Evolutionary conservation across 805 yeast species (phyloP).

Genomic region (Candida silvatica): DNA sequence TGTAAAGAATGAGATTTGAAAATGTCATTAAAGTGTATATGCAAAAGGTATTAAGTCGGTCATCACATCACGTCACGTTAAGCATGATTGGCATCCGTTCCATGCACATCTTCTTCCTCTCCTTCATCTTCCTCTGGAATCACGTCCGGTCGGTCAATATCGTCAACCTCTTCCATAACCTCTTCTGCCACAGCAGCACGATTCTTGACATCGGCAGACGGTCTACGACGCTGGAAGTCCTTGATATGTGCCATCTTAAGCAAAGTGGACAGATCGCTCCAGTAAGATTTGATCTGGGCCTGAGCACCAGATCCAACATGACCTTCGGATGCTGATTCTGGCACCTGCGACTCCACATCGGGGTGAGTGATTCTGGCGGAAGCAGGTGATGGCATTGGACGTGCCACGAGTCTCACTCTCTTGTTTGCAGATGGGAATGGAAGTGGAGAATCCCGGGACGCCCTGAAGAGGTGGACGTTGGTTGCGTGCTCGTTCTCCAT

Average conservation of each 20-base stretch:
- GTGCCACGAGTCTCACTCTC: conserved; percentile 2
- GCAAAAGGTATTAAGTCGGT: neutral
- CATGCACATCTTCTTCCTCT: conserved; percentile 5
- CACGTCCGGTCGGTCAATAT: conserved; percentile 9
- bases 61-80: neutral
- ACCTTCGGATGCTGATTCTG: conserved; percentile 1
- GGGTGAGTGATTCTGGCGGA: neutral
- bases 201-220: conserved; percentile 13
- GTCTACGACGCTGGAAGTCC: conserved; percentile 69
- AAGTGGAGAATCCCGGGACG: conserved; percentile 77
- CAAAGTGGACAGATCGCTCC: conserved; percentile 40
- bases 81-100: neutral
- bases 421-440: conserved; percentile 53
- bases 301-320: neutral
- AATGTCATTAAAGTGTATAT: neutral
- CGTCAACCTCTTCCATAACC: conserved; percentile 11
- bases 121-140: conserved; percentile 2
- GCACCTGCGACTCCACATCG: neutral
- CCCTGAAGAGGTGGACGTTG: conserved; percentile 76
- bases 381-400: neutral
- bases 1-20: too few species aligned
- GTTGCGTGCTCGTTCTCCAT: conserved; percentile 96
- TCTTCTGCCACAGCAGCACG: conserved; percentile 15
- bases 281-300: conserved; percentile 11
- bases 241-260: conserved; percentile 73